Base-by-base conservation (phyloP, 1,284 basidiomycete genomes). In the Apiotrichum gamsii region DNA sequence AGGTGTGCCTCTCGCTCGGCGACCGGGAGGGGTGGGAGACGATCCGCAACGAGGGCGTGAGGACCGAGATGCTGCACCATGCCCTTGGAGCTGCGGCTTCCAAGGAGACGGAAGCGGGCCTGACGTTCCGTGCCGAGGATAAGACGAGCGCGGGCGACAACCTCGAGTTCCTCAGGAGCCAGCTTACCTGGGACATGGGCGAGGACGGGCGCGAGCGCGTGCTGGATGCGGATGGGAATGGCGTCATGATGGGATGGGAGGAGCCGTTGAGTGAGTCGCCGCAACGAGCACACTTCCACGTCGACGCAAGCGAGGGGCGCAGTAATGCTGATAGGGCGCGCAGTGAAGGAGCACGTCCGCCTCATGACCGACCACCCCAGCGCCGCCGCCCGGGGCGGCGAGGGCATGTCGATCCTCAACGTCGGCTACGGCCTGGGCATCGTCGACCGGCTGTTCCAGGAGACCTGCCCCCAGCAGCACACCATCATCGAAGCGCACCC, bases 171-270 rank as follows among this genome's bases (percentile, higher is more conserved):
- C 76, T 99, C 8, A 64, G 76, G 1, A 87, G 86, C 3, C 77
- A 75, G 42, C 73, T 98, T 18, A 75, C 76, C 20, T 98, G 84
- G 70, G 80, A 78, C 14, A 77, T 70, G 31, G 90, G 93, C 62
- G 75, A 78, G 25, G 71, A 81, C 30, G 90, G 87, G 0, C 87
- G 90, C 65, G 85, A 90, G 49, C 80, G 67, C 48, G 62, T 74
- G 1, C 62, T 72, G 29, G 73, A 74, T 46, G 78, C 82, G 51
- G 78, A 83, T 29, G 83, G 81, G 18, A 81, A 82, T 49, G 77
- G 78, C 8, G 90, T 96, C 9, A 95, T 95, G 91, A 95, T 95
- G 90, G 88, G 88, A 2, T 94, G 90, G 90, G 90, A 94, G 68
- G 75, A 75, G 49, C 79, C 75, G 8, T 85, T 95, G 60, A 95